Percentiles rank a stretch among this genome's conserved stretches.
Conservation (phyloP, 2,329 filamentous ascomycete genomes). For the Colletotrichum tofieldiae region DNA sequence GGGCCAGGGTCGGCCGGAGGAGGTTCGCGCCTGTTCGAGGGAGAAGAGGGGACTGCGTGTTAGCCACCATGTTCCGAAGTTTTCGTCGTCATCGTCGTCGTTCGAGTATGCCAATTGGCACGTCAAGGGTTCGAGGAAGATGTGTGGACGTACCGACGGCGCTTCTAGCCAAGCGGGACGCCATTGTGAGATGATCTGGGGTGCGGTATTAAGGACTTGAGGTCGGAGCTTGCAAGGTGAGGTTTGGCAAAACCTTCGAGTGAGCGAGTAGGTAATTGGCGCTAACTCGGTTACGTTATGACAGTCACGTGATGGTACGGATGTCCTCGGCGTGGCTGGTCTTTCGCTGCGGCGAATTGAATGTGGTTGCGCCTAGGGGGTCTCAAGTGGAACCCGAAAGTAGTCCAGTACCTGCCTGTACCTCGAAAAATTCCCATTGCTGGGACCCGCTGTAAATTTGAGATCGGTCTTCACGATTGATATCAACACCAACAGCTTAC, state of each 20-base stretch:
- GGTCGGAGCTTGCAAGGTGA: slow-evolving; percentile 61
- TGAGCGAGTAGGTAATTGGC: neutral
- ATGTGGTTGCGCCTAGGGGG: slow-evolving; percentile 45
- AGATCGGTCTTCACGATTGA: slow-evolving; percentile 28
- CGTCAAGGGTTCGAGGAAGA: slow-evolving; percentile 44
- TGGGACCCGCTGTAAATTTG: slow-evolving; percentile 37
- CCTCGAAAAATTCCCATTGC: slow-evolving; percentile 31
- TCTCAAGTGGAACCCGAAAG: slow-evolving; percentile 12
- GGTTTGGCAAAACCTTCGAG: slow-evolving; percentile 66
- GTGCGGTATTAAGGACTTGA: slow-evolving; percentile 63
- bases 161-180: slow-evolving; percentile 96
- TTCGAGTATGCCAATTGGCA: slow-evolving; percentile 54
- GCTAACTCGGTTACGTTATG: slow-evolving; percentile 57
- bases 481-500: slow-evolving; percentile 16
- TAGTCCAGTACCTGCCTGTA: neutral
- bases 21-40: slow-evolving; percentile 82
- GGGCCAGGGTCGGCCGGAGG: slow-evolving; percentile 85
- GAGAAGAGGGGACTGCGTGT: slow-evolving; percentile 47
- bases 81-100: slow-evolving; percentile 19
- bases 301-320: slow-evolving; percentile 54
- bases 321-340: neutral
- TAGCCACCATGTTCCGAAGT: slow-evolving; percentile 33
- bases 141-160: slow-evolving; percentile 83
- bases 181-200: slow-evolving; percentile 84
- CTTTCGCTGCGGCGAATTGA: slow-evolving; percentile 47